These are phyloP conservation scores for Mycena indigotica DNA, from an alignment of 768 basidiomycete species.

Conservation along the genomic window DNA sequence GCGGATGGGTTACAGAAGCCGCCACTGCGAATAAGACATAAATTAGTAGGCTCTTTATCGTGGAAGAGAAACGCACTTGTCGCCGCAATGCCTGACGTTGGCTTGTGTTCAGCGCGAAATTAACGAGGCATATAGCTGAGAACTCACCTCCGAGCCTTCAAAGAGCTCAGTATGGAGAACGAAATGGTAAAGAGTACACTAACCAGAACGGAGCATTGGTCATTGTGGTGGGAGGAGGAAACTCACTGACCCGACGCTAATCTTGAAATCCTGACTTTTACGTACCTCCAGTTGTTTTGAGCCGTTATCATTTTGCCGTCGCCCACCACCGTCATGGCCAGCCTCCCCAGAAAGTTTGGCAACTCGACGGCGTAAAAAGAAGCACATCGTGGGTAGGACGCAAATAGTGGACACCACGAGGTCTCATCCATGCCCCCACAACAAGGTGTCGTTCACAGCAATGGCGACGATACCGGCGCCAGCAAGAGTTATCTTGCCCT, in stretches of 20 bases:
- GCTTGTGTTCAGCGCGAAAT: slow-evolving; percentile 14
- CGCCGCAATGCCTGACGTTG: slow-evolving; percentile 55
- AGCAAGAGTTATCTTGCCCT: slow-evolving; percentile 38
- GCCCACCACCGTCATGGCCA: no score
- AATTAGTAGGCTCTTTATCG: neutral
- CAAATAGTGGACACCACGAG: neutral
- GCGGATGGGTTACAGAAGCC: slow-evolving; percentile 77
- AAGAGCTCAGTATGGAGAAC: slow-evolving; percentile 14
- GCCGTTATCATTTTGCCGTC: no score
- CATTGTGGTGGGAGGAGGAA: slow-evolving; percentile 17
- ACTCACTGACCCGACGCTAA: neutral
- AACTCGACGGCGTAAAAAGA: no score
- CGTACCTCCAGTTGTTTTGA: no score
- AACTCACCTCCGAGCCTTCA: slow-evolving; percentile 63
- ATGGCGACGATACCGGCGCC: slow-evolving; percentile 22
- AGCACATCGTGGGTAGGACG: no score
- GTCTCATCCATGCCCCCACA: slow-evolving; percentile 12
- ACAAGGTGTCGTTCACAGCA: slow-evolving; percentile 35
- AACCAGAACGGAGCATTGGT: slow-evolving; percentile 55
- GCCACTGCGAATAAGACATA: slow-evolving; percentile 57
- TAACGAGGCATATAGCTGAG: slow-evolving; percentile 1
- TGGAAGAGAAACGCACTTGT: slow-evolving; percentile 49
- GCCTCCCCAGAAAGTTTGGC: no score
- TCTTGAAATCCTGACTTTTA: no score
- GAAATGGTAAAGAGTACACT: slow-evolving; percentile 21